Evolutionary conservation across 148 eudicot genomes (phyloP), one percentile per base, ranked within the genome.

Genomic region (Arbutus unedo): DNA sequence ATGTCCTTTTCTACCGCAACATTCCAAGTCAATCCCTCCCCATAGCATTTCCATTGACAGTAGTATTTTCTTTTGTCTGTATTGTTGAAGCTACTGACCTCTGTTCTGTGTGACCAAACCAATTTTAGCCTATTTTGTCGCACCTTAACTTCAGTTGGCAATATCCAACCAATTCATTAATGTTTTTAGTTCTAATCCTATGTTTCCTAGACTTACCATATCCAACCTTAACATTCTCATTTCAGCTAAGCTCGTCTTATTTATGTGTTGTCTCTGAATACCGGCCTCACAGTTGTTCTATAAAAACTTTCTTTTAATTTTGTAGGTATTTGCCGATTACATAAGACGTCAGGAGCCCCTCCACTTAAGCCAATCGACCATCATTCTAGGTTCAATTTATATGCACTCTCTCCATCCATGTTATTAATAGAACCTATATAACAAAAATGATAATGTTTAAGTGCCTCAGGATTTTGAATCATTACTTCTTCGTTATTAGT

Each of bases 21-120:
- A 57, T 57, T 62, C 38, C 68, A 62, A 62, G 68, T 62, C 38
- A 62, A n/a, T 31, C 9, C 68, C 68, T 62, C 66, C 66, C 66
- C 25, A 19, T n/a, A 0, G 66, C 66, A 60, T 60, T 60, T 21
- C 68, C 11, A 62, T 60, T 60, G 8, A n/a, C n/a, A 62, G 18
- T 59, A 19, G 41, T 23, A 23, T 2, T 62, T 62, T 23, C 8
- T 3, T 64, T 9, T 19, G 3, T 64, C 70, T 64, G 70, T 31
- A 60, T 60, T 8, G 38, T 23, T 19, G 64, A 21, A 59, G 8
- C 64, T 4, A 59, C 8, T 59, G 64, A 59, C 64, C 23, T 4
- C 64, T 59, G 64, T 19, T 59, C 64, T 19, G n/a, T 14, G 64
- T 19, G 64, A 53, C 14, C 6, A 59, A 59, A 59, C 8, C 64